phyloP scores from a whole-genome alignment of 208 protist species.

The Leishmania braziliensis region DNA sequence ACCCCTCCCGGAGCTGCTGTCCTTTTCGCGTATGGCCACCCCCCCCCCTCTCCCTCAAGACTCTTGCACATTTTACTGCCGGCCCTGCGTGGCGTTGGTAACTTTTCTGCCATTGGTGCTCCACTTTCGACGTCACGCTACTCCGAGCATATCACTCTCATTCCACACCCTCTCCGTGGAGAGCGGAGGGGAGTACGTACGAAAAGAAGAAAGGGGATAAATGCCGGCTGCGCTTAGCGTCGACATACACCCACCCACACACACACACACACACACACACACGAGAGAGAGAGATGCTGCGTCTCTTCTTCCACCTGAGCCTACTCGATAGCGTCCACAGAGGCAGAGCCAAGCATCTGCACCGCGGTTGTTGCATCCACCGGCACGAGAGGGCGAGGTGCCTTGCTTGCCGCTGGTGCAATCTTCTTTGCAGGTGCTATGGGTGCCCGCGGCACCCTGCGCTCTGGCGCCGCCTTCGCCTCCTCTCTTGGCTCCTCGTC shows the following conservation, averaged over 20 bases:
- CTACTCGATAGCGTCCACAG: constrained; percentile 73
- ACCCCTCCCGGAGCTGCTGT: neutral
- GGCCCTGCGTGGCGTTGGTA: neutral
- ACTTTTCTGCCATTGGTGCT: too few relatives aligned
- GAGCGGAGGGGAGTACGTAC: neutral
- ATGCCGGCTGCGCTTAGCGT: neutral
- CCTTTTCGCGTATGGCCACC: neutral
- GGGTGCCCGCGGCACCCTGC: neutral
- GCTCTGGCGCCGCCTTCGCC: neutral
- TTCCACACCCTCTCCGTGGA: neutral
- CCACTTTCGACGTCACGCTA: neutral
- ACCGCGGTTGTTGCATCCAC: constrained; percentile 27
- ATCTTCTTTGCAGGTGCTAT: neutral
- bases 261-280: neutral
- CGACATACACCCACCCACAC: neutral
- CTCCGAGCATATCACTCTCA: neutral
- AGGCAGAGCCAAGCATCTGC: constrained; percentile 59
- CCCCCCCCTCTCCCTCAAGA: neutral
- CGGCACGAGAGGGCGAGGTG: neutral
- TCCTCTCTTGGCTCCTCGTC: neutral
- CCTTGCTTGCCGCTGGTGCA: neutral
- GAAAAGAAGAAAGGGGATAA: neutral
- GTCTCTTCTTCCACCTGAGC: constrained; percentile 1
- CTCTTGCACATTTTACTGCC: neutral
- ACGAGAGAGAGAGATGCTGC: neutral